phyloP scores from a whole-genome alignment of 352 stramenopile species.

The Phytophthora idaei region DNA sequence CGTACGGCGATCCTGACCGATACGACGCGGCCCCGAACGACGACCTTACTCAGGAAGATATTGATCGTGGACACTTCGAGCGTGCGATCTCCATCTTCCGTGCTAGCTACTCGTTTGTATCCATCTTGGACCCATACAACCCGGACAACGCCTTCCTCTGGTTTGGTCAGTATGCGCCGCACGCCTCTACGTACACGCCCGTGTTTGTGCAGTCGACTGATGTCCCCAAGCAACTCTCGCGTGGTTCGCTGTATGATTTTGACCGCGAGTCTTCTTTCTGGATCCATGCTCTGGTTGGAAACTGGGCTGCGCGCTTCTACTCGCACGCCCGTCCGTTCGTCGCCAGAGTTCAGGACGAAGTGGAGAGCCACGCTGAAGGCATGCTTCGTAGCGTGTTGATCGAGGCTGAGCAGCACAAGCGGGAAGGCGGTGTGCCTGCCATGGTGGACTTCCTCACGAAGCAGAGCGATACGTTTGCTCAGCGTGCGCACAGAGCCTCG shows the following conservation, averaged over 20 bases:
- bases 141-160: slow-evolving; percentile 72
- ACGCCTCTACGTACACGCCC: slow-evolving; percentile 88
- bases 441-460: slow-evolving; percentile 68
- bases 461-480: slow-evolving; percentile 55
- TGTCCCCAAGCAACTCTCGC: slow-evolving; percentile 55
- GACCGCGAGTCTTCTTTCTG: slow-evolving; percentile 75
- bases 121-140: slow-evolving; percentile 63
- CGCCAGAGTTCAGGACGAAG: slow-evolving; percentile 53
- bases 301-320: slow-evolving; percentile 86
- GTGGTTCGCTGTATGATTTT: slow-evolving; percentile 69
- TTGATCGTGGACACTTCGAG: slow-evolving; percentile 79
- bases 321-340: slow-evolving; percentile 67
- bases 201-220: slow-evolving; percentile 78
- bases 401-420: slow-evolving; percentile 47
- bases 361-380: slow-evolving; percentile 55
- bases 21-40: slow-evolving; percentile 68
- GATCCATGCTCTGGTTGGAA: slow-evolving; percentile 82
- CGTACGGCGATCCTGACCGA: slow-evolving; percentile 92
- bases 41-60: slow-evolving; percentile 57
- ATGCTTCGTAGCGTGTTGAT: slow-evolving; percentile 42
- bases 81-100: slow-evolving; percentile 94
- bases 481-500: slow-evolving; percentile 58
- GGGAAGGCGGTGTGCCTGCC: slow-evolving; percentile 40
- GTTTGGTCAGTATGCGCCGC: slow-evolving; percentile 92
- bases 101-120: slow-evolving; percentile 90